These are phyloP conservation scores for Stachybotrys chlorohalonatus DNA, from an alignment of 2,329 filamentous ascomycete genomes.

Conservation along the genomic window DNA sequence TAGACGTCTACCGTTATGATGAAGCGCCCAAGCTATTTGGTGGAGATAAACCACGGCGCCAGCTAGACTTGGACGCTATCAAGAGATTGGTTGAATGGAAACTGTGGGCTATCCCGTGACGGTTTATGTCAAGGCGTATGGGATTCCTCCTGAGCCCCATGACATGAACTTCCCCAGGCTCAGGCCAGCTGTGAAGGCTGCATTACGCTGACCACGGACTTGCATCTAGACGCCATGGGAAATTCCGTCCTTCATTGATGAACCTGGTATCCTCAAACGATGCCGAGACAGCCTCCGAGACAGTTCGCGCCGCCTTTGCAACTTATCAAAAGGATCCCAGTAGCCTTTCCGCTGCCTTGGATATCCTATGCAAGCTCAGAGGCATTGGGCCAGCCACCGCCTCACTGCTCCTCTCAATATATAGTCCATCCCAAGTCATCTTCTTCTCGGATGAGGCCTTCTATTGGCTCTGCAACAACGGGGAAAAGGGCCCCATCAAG, in stretches of 20 bases:
- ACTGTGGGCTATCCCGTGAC: neutral
- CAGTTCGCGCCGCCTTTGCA: conserved; percentile 43
- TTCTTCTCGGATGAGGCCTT: conserved; percentile 80
- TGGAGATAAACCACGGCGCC: neutral
- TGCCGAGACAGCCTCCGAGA: conserved; percentile 30
- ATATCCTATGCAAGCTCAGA: conserved; percentile 49
- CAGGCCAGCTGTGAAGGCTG: too few relatives aligned
- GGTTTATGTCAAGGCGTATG: too few relatives aligned
- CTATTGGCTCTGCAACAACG: conserved; percentile 57
- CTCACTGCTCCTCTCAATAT: conserved; percentile 60
- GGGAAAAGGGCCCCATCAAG: conserved; percentile 45
- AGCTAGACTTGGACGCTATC: neutral
- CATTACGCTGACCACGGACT: neutral
- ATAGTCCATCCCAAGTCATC: conserved; percentile 47
- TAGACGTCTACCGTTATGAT: neutral
- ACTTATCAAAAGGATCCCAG: conserved; percentile 29
- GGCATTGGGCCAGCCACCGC: conserved; percentile 76
- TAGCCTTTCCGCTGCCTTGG: conserved; percentile 36
- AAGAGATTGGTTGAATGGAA: neutral
- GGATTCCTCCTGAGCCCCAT: neutral
- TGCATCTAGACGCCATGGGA: conserved; percentile 44
- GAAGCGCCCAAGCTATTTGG: neutral
- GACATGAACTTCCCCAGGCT: neutral
- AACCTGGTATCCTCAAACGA: conserved; percentile 55
- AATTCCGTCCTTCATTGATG: conserved; percentile 52